A percentile compares a stretch with the other conserved stretches of the same genome.
Conservation (phyloP, 306 rosid genomes). For the Chamaecrista fasciculata region DNA sequence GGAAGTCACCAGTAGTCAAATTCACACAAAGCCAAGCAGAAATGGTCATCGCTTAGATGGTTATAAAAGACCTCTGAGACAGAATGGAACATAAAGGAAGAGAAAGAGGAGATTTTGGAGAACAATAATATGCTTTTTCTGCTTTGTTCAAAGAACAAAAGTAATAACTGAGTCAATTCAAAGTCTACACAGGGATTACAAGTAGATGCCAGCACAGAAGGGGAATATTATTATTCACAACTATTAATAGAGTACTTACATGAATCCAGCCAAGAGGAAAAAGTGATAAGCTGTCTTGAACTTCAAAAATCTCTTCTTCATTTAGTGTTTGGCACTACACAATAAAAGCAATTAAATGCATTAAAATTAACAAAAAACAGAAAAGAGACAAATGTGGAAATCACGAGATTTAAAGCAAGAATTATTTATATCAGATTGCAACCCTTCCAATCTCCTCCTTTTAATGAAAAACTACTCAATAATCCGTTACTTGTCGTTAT, state of each 20-base stretch:
- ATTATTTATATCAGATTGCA: conserved; percentile 11
- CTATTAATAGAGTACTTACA: conserved; percentile 55
- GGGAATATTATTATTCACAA: neutral
- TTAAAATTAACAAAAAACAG: conserved; percentile 22
- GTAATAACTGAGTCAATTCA: conserved; percentile 1
- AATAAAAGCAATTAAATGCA: neutral
- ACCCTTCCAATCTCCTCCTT: conserved; percentile 22
- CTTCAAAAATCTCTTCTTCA: conserved; percentile 98
- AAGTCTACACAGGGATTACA: conserved; percentile 6
- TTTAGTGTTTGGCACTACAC: conserved; percentile 91
- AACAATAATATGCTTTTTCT: no score
- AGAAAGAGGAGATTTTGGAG: conserved; percentile 3
- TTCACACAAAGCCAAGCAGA: conserved; percentile 14
- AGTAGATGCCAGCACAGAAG: neutral
- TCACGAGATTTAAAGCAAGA: neutral
- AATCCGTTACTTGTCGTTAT: neutral
- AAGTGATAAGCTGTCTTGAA: conserved; percentile 91
- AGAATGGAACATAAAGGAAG: conserved; percentile 8
- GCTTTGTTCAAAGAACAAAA: neutral
- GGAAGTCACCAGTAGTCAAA: neutral
- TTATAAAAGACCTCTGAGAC: neutral
- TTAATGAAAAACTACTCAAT: neutral
- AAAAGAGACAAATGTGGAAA: neutral
- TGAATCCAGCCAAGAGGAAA: conserved; percentile 98
- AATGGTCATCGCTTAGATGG: conserved; percentile 18